phyloP scores from a whole-genome alignment of 305 asterid genomes.

The Solanum hybrid region DNA sequence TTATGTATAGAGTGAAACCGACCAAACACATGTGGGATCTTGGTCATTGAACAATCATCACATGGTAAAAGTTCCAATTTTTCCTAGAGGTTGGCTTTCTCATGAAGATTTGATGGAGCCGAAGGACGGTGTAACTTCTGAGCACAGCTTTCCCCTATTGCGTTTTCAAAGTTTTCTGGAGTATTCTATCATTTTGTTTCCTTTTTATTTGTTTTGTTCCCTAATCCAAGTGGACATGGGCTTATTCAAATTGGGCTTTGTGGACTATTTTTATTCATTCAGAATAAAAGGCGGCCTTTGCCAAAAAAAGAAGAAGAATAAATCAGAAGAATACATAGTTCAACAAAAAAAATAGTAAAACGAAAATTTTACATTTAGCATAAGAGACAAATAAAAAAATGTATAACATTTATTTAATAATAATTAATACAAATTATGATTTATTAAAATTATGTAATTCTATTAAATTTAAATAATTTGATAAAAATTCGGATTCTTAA shows the following conservation, averaged over 20 bases:
- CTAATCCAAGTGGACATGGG: not conserved
- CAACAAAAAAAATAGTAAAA: not conserved
- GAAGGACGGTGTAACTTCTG: not conserved
- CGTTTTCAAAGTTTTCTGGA: not conserved
- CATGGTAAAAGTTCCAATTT: not conserved
- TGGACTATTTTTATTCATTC: not conserved
- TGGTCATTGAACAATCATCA: not conserved
- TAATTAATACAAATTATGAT: too few species aligned
- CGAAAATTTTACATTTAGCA: not conserved
- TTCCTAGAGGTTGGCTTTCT: not conserved
- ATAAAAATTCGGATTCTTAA: too few species aligned
- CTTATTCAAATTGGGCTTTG: not conserved
- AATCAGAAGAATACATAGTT: not conserved
- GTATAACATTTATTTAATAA: not conserved
- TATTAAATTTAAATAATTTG: not conserved
- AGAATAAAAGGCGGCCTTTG: not conserved
- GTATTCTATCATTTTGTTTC: not conserved
- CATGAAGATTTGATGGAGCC: not conserved
- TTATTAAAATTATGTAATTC: too few species aligned
- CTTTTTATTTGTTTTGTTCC: not conserved
- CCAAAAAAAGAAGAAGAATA: not conserved
- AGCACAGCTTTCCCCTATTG: not conserved
- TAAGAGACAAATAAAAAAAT: not conserved
- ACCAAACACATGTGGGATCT: not conserved
- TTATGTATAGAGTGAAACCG: not conserved